Percentiles rank a stretch among this genome's conserved stretches.
phyloP scores from a whole-genome alignment of 1,284 basidiomycete species.

The Heterobasidion occidentale region DNA sequence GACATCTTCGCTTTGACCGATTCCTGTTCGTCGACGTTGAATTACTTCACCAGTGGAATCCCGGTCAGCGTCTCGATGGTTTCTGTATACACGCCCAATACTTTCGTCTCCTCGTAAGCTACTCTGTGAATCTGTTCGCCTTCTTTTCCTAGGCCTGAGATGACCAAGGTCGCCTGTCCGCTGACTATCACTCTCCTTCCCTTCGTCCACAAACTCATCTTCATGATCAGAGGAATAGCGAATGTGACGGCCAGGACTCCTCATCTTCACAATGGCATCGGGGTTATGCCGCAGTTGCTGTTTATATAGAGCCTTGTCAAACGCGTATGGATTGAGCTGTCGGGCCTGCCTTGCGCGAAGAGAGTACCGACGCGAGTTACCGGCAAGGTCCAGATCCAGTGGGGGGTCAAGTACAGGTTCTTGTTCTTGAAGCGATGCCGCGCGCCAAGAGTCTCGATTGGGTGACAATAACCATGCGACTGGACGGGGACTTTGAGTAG shows the following conservation, averaged over 20 bases:
- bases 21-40: no score
- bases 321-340: slow-evolving; percentile 48
- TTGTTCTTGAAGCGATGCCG: neutral
- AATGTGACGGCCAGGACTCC: slow-evolving; percentile 19
- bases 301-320: slow-evolving; percentile 41
- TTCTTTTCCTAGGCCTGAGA: neutral
- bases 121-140: neutral
- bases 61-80: no score
- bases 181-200: neutral
- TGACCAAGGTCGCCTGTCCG: neutral
- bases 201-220: slow-evolving; percentile 1
- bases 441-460: neutral
- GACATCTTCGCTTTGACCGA: no score
- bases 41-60: no score
- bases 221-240: slow-evolving; percentile 2
- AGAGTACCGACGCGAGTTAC: slow-evolving; percentile 31
- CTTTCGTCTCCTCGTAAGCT: neutral
- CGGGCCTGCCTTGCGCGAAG: slow-evolving; percentile 40
- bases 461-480: neutral
- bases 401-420: neutral
- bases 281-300: slow-evolving; percentile 37
- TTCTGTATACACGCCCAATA: neutral
- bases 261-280: slow-evolving; percentile 48
- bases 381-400: slow-evolving; percentile 7
- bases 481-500: neutral